These are phyloP conservation scores for Amanita pallidorosea DNA, from an alignment of 768 basidiomycete genomes.

Conservation along the genomic window DNA sequence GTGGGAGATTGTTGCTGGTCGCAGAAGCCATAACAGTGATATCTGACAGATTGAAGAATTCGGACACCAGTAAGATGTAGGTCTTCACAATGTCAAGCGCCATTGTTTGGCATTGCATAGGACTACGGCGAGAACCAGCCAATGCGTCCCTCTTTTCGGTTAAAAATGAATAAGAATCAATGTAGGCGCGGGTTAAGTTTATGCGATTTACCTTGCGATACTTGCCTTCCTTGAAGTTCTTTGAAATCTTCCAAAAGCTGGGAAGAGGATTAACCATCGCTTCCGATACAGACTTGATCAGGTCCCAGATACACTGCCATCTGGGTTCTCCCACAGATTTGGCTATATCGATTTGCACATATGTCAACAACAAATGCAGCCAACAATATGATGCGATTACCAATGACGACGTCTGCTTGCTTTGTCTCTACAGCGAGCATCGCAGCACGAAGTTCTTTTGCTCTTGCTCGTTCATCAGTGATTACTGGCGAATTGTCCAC, in stretches of 20 bases:
- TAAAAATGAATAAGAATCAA: conserved; percentile 1
- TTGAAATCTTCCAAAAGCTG: conserved; percentile 89
- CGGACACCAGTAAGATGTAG: conserved; percentile 75
- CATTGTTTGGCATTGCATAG: conserved; percentile 79
- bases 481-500: conserved; percentile 22
- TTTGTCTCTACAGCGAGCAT: conserved; percentile 52
- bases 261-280: conserved; percentile 76
- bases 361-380: neutral
- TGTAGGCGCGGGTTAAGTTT: neutral
- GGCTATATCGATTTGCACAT: conserved; percentile 27
- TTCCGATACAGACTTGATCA: conserved; percentile 86
- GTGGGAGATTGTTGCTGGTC: conserved; percentile 28
- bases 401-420: conserved; percentile 47
- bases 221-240: conserved; percentile 86
- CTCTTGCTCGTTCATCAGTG: conserved; percentile 30
- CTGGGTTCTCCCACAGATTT: conserved; percentile 61
- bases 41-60: conserved; percentile 72
- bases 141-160: conserved; percentile 16
- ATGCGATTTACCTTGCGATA: conserved; percentile 62
- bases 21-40: conserved; percentile 56
- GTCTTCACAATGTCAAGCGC: conserved; percentile 78
- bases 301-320: conserved; percentile 70
- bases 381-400: conserved; percentile 25
- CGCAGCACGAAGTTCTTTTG: conserved; percentile 49
- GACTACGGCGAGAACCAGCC: conserved; percentile 58